A percentile compares a stretch with the other conserved stretches of the same genome.
phyloP scores from a whole-genome alignment of 2,329 filamentous ascomycete genomes.

The Tolypocladium inflatum region DNA sequence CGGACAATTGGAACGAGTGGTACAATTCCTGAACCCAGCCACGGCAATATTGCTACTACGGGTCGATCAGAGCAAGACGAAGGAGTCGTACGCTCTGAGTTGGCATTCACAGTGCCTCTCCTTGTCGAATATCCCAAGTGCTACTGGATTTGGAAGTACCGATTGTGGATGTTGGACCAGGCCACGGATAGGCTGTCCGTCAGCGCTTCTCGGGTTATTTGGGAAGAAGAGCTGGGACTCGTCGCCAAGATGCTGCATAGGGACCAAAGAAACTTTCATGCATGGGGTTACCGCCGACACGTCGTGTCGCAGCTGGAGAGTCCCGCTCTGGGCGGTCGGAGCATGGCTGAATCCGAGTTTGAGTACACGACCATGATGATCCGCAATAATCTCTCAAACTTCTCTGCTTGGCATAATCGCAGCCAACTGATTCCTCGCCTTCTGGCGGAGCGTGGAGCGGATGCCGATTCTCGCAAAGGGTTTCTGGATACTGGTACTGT shows the following conservation, averaged over 20 bases:
- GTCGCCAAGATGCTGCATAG: constrained; percentile 80
- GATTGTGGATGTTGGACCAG: constrained; percentile 72
- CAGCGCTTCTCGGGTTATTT: constrained; percentile 52
- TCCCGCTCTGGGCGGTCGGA: constrained; percentile 37
- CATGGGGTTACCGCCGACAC: constrained; percentile 82
- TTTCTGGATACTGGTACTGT: constrained; percentile 58
- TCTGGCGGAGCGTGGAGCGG: constrained; percentile 59
- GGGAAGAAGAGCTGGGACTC: constrained; percentile 75
- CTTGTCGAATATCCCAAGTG: constrained; percentile 86
- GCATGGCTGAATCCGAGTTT: constrained; percentile 73
- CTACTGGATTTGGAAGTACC: constrained; percentile 99
- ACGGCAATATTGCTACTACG: not conserved
- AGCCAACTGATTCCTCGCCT: constrained; percentile 73
- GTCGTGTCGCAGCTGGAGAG: constrained; percentile 71
- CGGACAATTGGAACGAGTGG: not conserved
- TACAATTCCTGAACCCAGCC: not conserved
- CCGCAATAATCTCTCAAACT: constrained; percentile 76
- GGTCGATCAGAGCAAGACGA: constrained; percentile 6
- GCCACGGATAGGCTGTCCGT: constrained; percentile 54
- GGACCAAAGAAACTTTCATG: constrained; percentile 90
- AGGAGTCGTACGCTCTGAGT: constrained; percentile 56
- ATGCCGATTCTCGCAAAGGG: constrained; percentile 48
- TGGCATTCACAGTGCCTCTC: constrained; percentile 75
- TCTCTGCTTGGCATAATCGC: constrained; percentile 92
- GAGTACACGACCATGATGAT: constrained; percentile 90